Evolutionary conservation across 169 alveolate species (phyloP).

Genomic region (Amoebophrya sp.): DNA sequence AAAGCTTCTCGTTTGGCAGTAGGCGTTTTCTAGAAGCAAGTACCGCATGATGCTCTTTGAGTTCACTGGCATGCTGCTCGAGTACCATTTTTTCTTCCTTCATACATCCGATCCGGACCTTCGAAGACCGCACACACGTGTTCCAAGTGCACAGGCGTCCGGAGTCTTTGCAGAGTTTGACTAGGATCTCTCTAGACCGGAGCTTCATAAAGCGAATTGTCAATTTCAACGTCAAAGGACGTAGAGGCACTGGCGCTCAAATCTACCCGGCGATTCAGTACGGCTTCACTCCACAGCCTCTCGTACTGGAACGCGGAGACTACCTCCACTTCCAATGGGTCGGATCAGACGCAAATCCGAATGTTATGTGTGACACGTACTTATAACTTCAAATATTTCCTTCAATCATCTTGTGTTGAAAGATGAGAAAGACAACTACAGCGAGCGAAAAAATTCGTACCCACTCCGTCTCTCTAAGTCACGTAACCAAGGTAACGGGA

Average conservation of each 20-base stretch:
- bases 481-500: too few relatives aligned
- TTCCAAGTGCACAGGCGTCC: slow-evolving; percentile 20
- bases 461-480: too few relatives aligned
- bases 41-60: too few relatives aligned
- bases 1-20: too few relatives aligned
- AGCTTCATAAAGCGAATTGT: slow-evolving; percentile 31
- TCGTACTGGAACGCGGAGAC: background rate
- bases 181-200: slow-evolving; percentile 34
- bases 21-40: too few relatives aligned
- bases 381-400: too few relatives aligned
- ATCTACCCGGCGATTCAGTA: background rate
- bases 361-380: too few relatives aligned
- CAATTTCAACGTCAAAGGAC: slow-evolving; percentile 41
- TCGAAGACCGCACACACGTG: slow-evolving; percentile 41
- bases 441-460: too few relatives aligned
- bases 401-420: too few relatives aligned
- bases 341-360: background rate
- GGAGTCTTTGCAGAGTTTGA: background rate
- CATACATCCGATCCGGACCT: slow-evolving; percentile 42
- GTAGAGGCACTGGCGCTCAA: slow-evolving; percentile 39
- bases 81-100: too few relatives aligned
- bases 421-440: too few relatives aligned
- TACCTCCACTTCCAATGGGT: background rate
- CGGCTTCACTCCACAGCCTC: background rate
- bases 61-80: too few relatives aligned